phyloP scores from a whole-genome alignment of 257 asterid species.

The Jacaranda copaia region DNA sequence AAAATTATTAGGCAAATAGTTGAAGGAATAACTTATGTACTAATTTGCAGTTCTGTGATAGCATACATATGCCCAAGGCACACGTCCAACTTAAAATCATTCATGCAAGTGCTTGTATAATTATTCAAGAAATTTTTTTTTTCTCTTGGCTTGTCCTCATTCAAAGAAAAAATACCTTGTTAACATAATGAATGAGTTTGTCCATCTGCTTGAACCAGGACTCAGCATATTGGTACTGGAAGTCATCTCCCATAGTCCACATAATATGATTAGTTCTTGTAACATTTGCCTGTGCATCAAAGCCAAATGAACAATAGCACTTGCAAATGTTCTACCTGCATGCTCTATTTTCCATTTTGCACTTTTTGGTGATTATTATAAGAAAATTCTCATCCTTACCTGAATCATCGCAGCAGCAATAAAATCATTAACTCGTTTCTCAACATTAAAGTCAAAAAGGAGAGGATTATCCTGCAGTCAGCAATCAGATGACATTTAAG shows the following conservation, averaged over 20 bases:
- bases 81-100: too few species aligned
- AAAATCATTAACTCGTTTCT: constrained; percentile 70
- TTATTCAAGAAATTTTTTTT: too few species aligned
- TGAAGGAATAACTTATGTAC: too few species aligned
- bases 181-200: constrained; percentile 86
- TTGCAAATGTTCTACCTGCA: too few species aligned
- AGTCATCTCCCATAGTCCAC: constrained; percentile 99
- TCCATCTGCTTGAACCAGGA: constrained; percentile 97
- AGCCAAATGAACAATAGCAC: constrained; percentile 31
- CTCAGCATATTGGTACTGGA: constrained; percentile 84
- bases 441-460: constrained; percentile 73
- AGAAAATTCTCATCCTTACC: constrained; percentile 43
- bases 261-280: constrained; percentile 84
- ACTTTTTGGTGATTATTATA: background rate
- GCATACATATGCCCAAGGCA: too few species aligned
- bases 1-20: too few species aligned
- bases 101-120: too few species aligned
- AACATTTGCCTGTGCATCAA: constrained; percentile 72
- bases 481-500: constrained; percentile 19
- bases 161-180: constrained; percentile 56
- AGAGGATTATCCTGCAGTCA: constrained; percentile 78
- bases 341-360: too few species aligned
- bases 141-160: background rate
- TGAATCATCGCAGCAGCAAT: constrained; percentile 74
- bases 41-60: too few species aligned